Base-by-base conservation (phyloP, 495 filamentous ascomycete genomes). In the Penicillium soppii region DNA sequence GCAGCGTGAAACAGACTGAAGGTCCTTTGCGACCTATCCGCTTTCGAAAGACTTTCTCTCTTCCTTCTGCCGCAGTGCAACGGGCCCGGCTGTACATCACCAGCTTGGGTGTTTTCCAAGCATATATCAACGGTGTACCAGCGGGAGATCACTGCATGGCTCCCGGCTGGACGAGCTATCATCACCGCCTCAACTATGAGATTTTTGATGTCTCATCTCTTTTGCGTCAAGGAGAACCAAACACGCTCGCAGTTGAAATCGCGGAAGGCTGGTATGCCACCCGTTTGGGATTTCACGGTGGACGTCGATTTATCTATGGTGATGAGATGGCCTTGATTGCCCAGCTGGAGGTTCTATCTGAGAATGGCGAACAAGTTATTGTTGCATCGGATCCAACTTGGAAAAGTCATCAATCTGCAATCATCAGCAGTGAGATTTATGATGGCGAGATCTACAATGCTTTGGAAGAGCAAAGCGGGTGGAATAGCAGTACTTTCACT, bases 211-310 rank as follows among this genome's bases (percentile, higher is more conserved):
- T 83, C 5, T 65, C 67, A 4, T 54, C 63, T 1, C 48, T 71
- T 1, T 52, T 80, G 9, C 47, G 59, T 6, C 41, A 32, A 2
- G 29, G 59, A 1, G 70, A 72, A 3, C 38, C 57, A 10, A 81
- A 81, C 57, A 67, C 58, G 0, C 66, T 83, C 43, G 75, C 71
- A 0, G 75, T 75, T 5, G 70, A 75, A 23, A 73, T 81, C 15
- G 77, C 68, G 0, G 81, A 83, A 41, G 81, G 79, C 0, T 83
- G 81, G 81, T 82, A 69, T 59, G 56, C 72, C 4, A 75, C 73
- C 10, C 66, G 76, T n/a, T 56, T 82, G 9, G 79, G 79, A 0
- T 76, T 69, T 21, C 50, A 43, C 7, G 67, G 65, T n/a, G 67
- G 61, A 2, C 47, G 48, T 13, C 38, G 62, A 0, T 45, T 55